Evolutionary conservation across 2,329 filamentous ascomycete species (phyloP).

Genomic region (Pseudogymnoascus sp.): DNA sequence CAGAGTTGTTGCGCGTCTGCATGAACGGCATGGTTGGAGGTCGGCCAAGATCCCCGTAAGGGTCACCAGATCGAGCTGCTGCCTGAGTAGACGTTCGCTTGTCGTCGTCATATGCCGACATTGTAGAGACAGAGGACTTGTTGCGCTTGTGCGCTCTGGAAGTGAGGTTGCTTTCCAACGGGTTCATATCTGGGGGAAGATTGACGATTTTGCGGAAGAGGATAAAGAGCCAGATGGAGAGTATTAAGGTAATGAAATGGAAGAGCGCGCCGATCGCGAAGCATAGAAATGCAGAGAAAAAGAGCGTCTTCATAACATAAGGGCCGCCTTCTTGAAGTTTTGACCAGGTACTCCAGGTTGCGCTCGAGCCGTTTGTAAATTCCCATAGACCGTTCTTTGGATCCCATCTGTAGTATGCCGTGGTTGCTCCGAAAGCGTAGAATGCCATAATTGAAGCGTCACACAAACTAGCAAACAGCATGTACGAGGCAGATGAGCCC

Average conservation of each 20-base stretch:
- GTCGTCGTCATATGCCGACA: conserved; percentile 18
- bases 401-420: conserved; percentile 30
- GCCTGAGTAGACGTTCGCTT: neutral
- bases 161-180: conserved; percentile 77
- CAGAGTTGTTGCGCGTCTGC: conserved; percentile 60
- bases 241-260: conserved; percentile 59
- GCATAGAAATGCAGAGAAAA: conserved; percentile 60
- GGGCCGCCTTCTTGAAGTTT: conserved; percentile 49
- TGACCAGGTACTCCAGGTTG: conserved; percentile 51
- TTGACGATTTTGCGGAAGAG: conserved; percentile 74
- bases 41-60: conserved; percentile 38
- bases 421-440: conserved; percentile 46
- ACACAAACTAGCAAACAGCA: conserved; percentile 69
- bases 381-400: conserved; percentile 13
- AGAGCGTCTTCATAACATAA: conserved; percentile 47
- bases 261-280: conserved; percentile 40
- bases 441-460: conserved; percentile 53
- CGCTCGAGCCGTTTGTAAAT: conserved; percentile 17
- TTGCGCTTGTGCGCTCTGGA: conserved; percentile 67
- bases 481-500: conserved; percentile 78
- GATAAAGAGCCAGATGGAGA: conserved; percentile 67
- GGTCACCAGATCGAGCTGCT: conserved; percentile 30
- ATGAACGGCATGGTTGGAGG: conserved; percentile 65
- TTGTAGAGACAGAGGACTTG: conserved; percentile 35
- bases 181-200: conserved; percentile 92